Evolutionary conservation across 208 protist genomes (phyloP).

Genomic region (Acanthamoeba healyi): DNA sequence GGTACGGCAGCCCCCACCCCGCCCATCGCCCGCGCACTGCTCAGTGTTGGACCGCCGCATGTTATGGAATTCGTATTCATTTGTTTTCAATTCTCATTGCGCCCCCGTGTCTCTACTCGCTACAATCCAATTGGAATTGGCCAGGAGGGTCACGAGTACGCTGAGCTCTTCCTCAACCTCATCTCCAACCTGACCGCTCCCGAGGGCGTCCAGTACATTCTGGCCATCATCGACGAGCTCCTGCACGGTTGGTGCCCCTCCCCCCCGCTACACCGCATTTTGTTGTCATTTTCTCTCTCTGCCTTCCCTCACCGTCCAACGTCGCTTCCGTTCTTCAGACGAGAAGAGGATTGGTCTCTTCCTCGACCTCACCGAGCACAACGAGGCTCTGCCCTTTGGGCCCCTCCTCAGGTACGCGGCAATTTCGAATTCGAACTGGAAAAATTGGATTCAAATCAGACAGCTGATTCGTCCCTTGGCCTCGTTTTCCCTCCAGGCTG

Average conservation of each 20-base stretch:
- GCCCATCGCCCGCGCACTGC: neutral
- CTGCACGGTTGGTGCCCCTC: neutral
- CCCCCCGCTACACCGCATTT: neutral
- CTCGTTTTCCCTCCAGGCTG: neutral
- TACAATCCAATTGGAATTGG: no score
- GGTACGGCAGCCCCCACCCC: neutral
- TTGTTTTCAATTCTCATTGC: neutral
- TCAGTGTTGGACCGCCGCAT: neutral
- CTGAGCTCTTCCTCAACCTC: constrained; percentile 31
- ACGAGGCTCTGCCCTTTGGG: constrained; percentile 16
- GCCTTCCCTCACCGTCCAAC: no score
- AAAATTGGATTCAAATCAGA: no score
- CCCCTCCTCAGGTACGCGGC: constrained; percentile 41
- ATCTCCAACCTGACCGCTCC: constrained; percentile 26
- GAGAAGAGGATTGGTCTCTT: constrained; percentile 13
- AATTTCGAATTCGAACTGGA: no score
- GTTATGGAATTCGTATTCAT: neutral
- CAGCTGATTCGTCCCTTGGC: neutral
- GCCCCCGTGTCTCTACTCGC: neutral
- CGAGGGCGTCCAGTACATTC: constrained; percentile 41
- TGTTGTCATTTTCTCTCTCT: neutral
- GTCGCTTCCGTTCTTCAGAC: constrained; percentile 34
- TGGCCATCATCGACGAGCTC: constrained; percentile 43
- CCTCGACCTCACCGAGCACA: constrained; percentile 10
- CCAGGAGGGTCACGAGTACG: constrained; percentile 36